Conservation (phyloP, 2,329 filamentous ascomycete genomes). For the Pseudogymnoascus sp. region DNA sequence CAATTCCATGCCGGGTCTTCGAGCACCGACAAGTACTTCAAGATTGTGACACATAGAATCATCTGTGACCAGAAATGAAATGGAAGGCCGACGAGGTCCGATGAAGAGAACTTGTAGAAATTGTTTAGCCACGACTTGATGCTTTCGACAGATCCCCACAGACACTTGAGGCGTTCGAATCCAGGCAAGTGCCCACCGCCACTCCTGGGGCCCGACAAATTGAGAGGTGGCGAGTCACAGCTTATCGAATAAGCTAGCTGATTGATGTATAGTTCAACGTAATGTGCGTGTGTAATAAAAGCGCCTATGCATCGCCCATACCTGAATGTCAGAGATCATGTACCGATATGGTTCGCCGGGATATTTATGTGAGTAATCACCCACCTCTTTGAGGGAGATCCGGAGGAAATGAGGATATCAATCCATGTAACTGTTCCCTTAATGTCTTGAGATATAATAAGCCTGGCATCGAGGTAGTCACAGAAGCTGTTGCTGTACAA, state of each 20-base stretch:
- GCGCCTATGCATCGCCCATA: constrained; percentile 15
- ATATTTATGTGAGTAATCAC: constrained; percentile 8
- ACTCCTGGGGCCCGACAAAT: constrained; percentile 16
- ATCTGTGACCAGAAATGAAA: constrained; percentile 35
- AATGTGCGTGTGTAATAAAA: constrained; percentile 12
- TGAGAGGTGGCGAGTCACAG: constrained; percentile 16
- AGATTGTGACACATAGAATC: constrained; percentile 28
- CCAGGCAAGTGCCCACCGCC: constrained; percentile 17
- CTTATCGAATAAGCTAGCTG: constrained; percentile 25
- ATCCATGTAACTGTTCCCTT: constrained; percentile 28
- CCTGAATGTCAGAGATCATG: background rate
- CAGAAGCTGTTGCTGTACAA: constrained; percentile 9
- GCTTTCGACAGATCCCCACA: constrained; percentile 30
- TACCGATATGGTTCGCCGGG: background rate
- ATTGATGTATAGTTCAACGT: constrained; percentile 16
- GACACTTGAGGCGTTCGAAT: constrained; percentile 28
- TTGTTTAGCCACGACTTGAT: constrained; percentile 30
- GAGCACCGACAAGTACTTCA: constrained; percentile 33
- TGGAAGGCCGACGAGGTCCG: constrained; percentile 26
- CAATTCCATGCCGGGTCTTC: constrained; percentile 34
- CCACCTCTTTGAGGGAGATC: constrained; percentile 20
- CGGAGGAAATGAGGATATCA: constrained; percentile 24
- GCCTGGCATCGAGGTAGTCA: constrained; percentile 13
- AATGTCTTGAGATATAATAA: constrained; percentile 28
- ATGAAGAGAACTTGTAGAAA: constrained; percentile 26